phyloP scores from a whole-genome alignment of 78 protist genomes.

The Dictyostelium firmibasis region DNA sequence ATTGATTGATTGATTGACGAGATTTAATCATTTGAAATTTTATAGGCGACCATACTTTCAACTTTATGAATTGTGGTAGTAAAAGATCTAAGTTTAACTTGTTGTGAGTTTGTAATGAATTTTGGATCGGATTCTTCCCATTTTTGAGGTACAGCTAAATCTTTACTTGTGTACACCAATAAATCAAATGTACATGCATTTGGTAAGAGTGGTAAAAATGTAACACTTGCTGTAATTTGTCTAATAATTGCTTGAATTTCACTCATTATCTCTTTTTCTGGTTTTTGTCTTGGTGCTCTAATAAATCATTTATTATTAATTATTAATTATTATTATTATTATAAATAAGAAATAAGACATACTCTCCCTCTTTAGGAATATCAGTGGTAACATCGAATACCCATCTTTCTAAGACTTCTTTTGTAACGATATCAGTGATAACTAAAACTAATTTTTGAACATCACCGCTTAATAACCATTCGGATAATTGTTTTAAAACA shows the following conservation, averaged over 20 bases:
- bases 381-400: slow-evolving; percentile 95
- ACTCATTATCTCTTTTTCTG: slow-evolving; percentile 89
- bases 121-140: slow-evolving; percentile 98
- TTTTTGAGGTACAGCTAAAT: slow-evolving; percentile 59
- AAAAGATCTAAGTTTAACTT: slow-evolving; percentile 96
- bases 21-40: neutral
- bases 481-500: slow-evolving; percentile 89
- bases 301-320: neutral
- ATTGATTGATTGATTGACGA: too few relatives aligned
- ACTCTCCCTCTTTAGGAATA: slow-evolving; percentile 66
- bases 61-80: slow-evolving; percentile 89
- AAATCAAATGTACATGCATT: slow-evolving; percentile 96
- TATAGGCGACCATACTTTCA: slow-evolving; percentile 83
- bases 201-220: slow-evolving; percentile 94
- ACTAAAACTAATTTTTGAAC: slow-evolving; percentile 98
- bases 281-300: slow-evolving; percentile 79
- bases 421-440: slow-evolving; percentile 84
- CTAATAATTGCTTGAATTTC: slow-evolving; percentile 98
- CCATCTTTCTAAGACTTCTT: slow-evolving; percentile 97
- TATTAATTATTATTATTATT: neutral
- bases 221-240: slow-evolving; percentile 97
- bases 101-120: slow-evolving; percentile 88
- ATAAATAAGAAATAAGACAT: neutral
- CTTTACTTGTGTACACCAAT: slow-evolving; percentile 94
- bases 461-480: slow-evolving; percentile 91